These are phyloP conservation scores for Secale cereale DNA, from an alignment of 176 grass and related monocot species.

Conservation along the genomic window DNA sequence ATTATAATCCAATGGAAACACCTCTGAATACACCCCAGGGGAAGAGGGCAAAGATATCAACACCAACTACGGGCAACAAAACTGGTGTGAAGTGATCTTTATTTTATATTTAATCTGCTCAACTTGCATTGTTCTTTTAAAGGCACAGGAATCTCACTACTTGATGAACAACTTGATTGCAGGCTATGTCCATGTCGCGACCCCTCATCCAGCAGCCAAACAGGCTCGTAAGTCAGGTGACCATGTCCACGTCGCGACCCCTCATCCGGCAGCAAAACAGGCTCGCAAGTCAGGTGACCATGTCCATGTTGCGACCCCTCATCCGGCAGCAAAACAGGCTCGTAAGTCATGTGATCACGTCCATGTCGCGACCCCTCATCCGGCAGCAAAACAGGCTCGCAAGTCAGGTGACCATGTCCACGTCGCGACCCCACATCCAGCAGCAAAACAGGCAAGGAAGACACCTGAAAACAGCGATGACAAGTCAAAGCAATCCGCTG, in stretches of 20 bases:
- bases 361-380: constrained; percentile 65
- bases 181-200: constrained; percentile 42
- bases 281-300: not conserved
- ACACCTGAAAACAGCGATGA: constrained; percentile 36
- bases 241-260: not conserved
- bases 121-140: not conserved
- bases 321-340: not conserved
- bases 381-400: constrained; percentile 33
- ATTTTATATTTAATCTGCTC: not conserved
- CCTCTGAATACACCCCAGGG: constrained; percentile 53
- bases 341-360: not conserved
- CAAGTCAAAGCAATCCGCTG: constrained; percentile 45
- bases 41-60: constrained; percentile 65
- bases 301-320: not conserved
- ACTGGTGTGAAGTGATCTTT: constrained; percentile 10
- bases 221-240: not conserved
- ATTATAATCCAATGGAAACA: constrained; percentile 46
- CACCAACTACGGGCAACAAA: constrained; percentile 43
- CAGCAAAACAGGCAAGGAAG: not conserved
- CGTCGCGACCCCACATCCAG: not conserved
- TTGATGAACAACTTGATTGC: constrained; percentile 1
- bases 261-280: not conserved
- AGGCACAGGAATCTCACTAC: not conserved
- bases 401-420: not conserved
- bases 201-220: constrained; percentile 26